phyloP scores from a whole-genome alignment of 768 basidiomycete species.

The Sistotremastrum suecicum region DNA sequence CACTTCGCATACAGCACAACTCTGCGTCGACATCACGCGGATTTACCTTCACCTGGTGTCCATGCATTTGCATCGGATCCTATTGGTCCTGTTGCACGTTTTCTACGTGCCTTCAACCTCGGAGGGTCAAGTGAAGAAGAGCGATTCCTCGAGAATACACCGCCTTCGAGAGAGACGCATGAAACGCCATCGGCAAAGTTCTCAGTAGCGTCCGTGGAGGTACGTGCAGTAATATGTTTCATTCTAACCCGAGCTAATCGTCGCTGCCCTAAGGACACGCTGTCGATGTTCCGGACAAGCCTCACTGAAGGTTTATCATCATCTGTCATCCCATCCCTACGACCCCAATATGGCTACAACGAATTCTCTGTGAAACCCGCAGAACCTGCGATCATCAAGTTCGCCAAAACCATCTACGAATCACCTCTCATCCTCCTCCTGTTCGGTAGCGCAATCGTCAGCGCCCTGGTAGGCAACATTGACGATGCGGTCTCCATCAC shows the following conservation, averaged over 20 bases:
- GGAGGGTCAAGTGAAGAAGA: background rate
- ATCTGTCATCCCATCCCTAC: slow-evolving; percentile 46
- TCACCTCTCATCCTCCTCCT: slow-evolving; percentile 83
- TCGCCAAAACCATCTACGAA: slow-evolving; percentile 91
- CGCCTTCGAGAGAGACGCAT: background rate
- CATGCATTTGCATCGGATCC: background rate
- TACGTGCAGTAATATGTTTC: slow-evolving; percentile 22
- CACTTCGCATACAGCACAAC: slow-evolving; percentile 82
- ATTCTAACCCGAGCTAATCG: background rate
- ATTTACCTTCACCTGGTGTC: slow-evolving; percentile 16
- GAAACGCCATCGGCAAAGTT: slow-evolving; percentile 56
- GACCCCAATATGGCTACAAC: slow-evolving; percentile 72
- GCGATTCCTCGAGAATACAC: background rate
- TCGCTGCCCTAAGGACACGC: slow-evolving; percentile 42
- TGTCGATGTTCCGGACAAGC: slow-evolving; percentile 57
- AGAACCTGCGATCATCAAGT: slow-evolving; percentile 74
- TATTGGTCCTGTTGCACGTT: background rate
- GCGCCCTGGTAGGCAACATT: slow-evolving; percentile 86
- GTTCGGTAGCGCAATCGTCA: slow-evolving; percentile 80
- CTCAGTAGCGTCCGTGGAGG: slow-evolving; percentile 48
- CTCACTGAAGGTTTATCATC: slow-evolving; percentile 45
- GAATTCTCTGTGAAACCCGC: slow-evolving; percentile 81
- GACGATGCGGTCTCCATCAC: slow-evolving; percentile 93
- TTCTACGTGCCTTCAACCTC: background rate
- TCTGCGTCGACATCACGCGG: slow-evolving; percentile 49